phyloP scores from a whole-genome alignment of 805 yeast species.

The Wickerhamiella cacticola region DNA sequence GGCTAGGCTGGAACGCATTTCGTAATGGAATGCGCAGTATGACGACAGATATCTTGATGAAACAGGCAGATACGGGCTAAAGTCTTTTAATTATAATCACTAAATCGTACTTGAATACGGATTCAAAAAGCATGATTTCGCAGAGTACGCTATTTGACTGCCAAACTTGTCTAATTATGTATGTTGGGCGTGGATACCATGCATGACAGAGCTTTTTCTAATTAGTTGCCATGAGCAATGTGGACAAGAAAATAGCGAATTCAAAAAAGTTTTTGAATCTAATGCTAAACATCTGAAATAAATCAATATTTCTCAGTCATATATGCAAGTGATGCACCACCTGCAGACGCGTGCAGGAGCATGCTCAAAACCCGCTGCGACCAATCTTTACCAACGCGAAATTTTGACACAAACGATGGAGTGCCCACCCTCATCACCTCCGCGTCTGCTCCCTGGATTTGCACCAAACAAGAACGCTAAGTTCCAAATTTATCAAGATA shows the following conservation, averaged over 20 bases:
- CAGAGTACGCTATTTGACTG: not conserved
- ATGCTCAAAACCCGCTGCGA: not conserved
- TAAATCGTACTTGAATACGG: too few species aligned
- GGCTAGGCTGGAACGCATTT: slow-evolving; percentile 5
- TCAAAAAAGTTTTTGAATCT: too few species aligned
- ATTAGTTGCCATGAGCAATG: slow-evolving; percentile 4
- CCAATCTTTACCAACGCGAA: slow-evolving; percentile 11
- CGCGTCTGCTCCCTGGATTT: slow-evolving; percentile 12
- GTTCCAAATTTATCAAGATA: slow-evolving; percentile 15
- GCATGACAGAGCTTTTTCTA: not conserved
- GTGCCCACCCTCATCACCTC: slow-evolving; percentile 22
- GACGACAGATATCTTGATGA: not conserved
- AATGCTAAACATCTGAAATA: too few species aligned
- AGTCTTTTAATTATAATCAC: too few species aligned
- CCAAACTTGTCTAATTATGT: not conserved
- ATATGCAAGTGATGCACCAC: not conserved
- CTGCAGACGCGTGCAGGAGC: slow-evolving; percentile 6
- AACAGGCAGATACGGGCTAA: not conserved
- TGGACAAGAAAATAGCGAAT: too few species aligned
- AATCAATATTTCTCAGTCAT: too few species aligned
- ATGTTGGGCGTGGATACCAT: not conserved
- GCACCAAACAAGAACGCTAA: slow-evolving; percentile 4
- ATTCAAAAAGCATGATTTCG: too few species aligned
- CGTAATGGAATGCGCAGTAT: slow-evolving; percentile 7
- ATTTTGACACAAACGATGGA: slow-evolving; percentile 7